Base-by-base conservation (phyloP, 163 green algal species). In the Chlamydomonas reinhardtii region DNA sequence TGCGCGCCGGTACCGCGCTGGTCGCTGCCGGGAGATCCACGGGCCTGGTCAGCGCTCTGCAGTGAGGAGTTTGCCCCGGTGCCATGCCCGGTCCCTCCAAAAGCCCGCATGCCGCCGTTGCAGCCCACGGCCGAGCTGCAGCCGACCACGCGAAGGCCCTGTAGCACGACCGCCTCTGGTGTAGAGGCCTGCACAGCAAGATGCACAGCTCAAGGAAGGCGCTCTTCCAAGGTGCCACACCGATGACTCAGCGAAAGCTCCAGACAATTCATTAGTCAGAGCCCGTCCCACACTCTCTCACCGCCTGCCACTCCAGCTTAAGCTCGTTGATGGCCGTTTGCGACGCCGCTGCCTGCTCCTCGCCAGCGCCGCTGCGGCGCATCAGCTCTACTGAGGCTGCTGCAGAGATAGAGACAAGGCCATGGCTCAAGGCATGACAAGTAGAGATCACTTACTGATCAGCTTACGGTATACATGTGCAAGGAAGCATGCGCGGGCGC, bases 111-210 rank as follows among this genome's bases (percentile, higher is more conserved):
- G 52, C 84, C 84, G 14, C 64, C 31, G 64, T 24, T 52, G 69
- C 79, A 43, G 66, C 74, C 54, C 32, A 69, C 35, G 65, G 59
- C 48, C 19, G 72, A 71, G 16, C 69, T 19, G 2, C 75, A 27
- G 16, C 92, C 92, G 25, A 91, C 37, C 14, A 96, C 29, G 56
- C 89, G 91, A 77, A 96, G 74, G 39, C 75, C 73, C 15, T 54
- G 78, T 14, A 96, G 35, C 24, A 65, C n/a, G 22, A 94, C 29
- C 20, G 76, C 37, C 32, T 88, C 85, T 9, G 85, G 35, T n/a
- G 81, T 76, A 2, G 84, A 64, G 20, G 87, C 71, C 56, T 83
- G 56, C 25, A 37, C n/a, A n/a, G n/a, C n/a, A n/a, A n/a, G n/a
- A n/a, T n/a, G n/a, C n/a, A n/a, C n/a, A n/a, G n/a, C n/a, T n/a